Evolutionary conservation across 768 basidiomycete genomes (phyloP), one percentile per base, ranked within the genome.

Genomic region (Botryobasidium botryosum): DNA sequence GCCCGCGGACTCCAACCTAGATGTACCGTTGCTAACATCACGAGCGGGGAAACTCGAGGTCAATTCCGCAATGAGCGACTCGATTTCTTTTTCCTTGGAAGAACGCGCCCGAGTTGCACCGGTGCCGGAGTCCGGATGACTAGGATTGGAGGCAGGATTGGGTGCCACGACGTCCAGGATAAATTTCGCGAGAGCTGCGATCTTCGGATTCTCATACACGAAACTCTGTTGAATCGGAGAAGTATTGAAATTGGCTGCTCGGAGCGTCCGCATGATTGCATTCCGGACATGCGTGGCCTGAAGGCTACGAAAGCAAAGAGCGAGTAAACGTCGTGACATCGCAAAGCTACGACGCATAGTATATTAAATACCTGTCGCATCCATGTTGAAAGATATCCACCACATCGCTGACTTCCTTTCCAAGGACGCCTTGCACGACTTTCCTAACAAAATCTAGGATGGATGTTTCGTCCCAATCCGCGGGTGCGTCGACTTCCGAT

Each of bases 241-340:
- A 7, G 40, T 42, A 12, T 24, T 43, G 10, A 56, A 47, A 5
- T 52, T 51, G 0, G 57, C 51, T 6, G 49, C 45, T n/a, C 56
- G 59, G 3, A 68, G 50, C 12, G 59, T 58, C 2, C 56, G 57
- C 7, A 68, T 49, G 17, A 70, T 51, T 17, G 59, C 54, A 40
- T 65, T 62, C 3, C 65, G 62, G 24, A 68, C 64, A 53, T 61
- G 63, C 0, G 64, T 66, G 17, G 62, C 62, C 49, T 63, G 59
- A 4, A 68, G 39, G 43, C 69, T 70, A 29, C 13, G 26, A 18
- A 15, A 45, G 5, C 17, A 31, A 31, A 44, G 17, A 13, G 21
- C 15, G 35, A 26, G 23, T 15, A 20, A 25, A 7, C 6, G 17
- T 20, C 5, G 26, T 5, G 36, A 10, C 12, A 6, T 20, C 20